Evolutionary conservation across 345 rosid genomes (phyloP), one percentile per base, ranked within the genome.

Genomic region (Kandelia obovata): DNA sequence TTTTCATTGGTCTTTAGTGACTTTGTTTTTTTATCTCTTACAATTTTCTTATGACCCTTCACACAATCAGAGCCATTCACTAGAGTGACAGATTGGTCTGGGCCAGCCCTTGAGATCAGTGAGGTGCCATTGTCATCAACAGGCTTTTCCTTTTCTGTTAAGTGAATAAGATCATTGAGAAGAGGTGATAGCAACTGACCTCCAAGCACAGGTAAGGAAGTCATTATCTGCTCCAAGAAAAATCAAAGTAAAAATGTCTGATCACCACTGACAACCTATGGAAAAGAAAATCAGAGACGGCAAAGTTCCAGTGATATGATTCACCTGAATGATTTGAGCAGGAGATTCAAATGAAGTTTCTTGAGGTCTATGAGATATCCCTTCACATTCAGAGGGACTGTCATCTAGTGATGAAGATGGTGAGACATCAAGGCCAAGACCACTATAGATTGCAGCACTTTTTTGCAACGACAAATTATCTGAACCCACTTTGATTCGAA

Each of bases 401-500:
- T 83, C 83, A 71, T 85, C 84, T 69, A 68, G 30, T 37, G 96
- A 92, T n/a, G 89, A 79, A 20, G 90, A 84, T 65, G 91, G 91
- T 43, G 91, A 88, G 61, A 79, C 78, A 71, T 77, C 85, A 78
- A 90, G 88, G 67, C 89, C 90, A 59, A 84, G 89, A 51, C 86
- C 88, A 80, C 89, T 73, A 72, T 72, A 77, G 57, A 85, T 78
- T 62, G 80, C 87, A 64, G 82, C 89, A 73, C 73, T 88, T 63
- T 85, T 85, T 73, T 72, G 80, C 15, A 85, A 77, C 16, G 83
- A 74, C 80, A 83, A 78, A 73, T 88, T 88, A 79, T 78, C 91
- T 16, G 95, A 79, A 75, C 96, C 86, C 68, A 87, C 81, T 88
- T 83, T 90, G 47, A 87, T 77, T 72, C 94, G 87, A 66, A 92